phyloP scores from a whole-genome alignment of 345 rosid genomes.

The Lepidium sativum region DNA sequence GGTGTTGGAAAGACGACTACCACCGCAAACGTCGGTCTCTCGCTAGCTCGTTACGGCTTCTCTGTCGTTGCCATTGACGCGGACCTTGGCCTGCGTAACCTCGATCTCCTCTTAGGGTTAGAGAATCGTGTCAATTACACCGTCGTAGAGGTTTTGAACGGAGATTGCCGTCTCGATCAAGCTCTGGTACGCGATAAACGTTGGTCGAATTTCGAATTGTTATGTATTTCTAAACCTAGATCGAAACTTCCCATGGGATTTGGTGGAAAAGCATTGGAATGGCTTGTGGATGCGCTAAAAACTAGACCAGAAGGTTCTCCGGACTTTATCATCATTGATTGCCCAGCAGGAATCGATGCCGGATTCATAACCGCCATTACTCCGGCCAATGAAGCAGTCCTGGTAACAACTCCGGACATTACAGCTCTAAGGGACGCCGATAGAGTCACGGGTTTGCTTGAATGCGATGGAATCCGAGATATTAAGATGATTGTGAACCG shows the following conservation, averaged over 20 bases:
- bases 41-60: slow-evolving; percentile 89
- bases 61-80: slow-evolving; percentile 89
- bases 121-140: slow-evolving; percentile 96
- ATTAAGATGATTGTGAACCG: slow-evolving; percentile 93
- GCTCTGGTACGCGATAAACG: slow-evolving; percentile 91
- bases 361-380: slow-evolving; percentile 98
- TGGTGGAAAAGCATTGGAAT: slow-evolving; percentile 80
- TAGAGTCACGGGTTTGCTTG: slow-evolving; percentile 75
- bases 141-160: slow-evolving; percentile 78
- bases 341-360: slow-evolving; percentile 97
- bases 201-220: slow-evolving; percentile 88
- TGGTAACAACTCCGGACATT: slow-evolving; percentile 88
- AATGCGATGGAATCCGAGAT: slow-evolving; percentile 89
- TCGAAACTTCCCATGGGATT: slow-evolving; percentile 91
- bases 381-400: slow-evolving; percentile 84
- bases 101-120: slow-evolving; percentile 86
- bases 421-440: slow-evolving; percentile 86
- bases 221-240: slow-evolving; percentile 90
- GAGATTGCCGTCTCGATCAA: slow-evolving; percentile 93
- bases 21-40: slow-evolving; percentile 97
- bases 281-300: slow-evolving; percentile 85
- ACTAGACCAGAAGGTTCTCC: slow-evolving; percentile 65
- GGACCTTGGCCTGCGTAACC: slow-evolving; percentile 91
- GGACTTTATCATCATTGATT: slow-evolving; percentile 76
- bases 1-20: slow-evolving; percentile 97